phyloP scores from a whole-genome alignment of 495 filamentous ascomycete genomes.

The Aspergillus baeticus region DNA sequence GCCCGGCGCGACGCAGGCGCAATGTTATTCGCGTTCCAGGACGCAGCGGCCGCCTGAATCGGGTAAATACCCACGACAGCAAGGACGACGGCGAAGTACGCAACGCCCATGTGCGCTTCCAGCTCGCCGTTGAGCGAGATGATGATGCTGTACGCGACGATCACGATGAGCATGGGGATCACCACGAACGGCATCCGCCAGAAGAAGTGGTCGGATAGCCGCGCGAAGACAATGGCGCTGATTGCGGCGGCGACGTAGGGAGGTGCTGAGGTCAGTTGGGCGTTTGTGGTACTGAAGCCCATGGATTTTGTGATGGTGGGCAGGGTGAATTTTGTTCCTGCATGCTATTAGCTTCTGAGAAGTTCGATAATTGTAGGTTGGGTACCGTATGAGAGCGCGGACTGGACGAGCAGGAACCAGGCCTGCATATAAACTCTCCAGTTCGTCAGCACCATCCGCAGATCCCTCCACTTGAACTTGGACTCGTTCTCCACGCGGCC shows the following conservation, averaged over 20 bases:
- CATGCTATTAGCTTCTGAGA: not conserved
- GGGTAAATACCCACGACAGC: constrained; percentile 37
- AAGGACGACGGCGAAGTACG: constrained; percentile 33
- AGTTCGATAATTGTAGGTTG: not conserved
- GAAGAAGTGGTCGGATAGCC: constrained; percentile 33
- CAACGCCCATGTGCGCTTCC: constrained; percentile 23
- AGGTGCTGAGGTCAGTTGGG: constrained; percentile 29
- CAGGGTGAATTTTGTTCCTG: constrained; percentile 32
- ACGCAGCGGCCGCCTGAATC: constrained; percentile 26
- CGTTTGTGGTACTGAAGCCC: constrained; percentile 28
- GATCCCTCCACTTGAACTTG: constrained; percentile 20
- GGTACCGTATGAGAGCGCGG: constrained; percentile 27
- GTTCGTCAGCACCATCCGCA: constrained; percentile 22
- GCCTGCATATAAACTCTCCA: constrained; percentile 31
- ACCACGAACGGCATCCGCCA: constrained; percentile 39
- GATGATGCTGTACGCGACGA: constrained; percentile 27
- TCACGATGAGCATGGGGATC: constrained; percentile 15
- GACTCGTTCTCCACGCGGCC: constrained; percentile 23
- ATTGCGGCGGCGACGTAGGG: constrained; percentile 30
- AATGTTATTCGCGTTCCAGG: constrained; percentile 39
- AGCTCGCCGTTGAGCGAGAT: constrained; percentile 23
- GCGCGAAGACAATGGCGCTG: constrained; percentile 27
- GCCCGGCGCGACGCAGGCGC: constrained; percentile 34
- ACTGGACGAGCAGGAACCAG: constrained; percentile 28
- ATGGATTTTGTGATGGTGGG: constrained; percentile 30